phyloP scores from a whole-genome alignment of 176 grass and related monocot genomes.

The Raddia distichophylla region DNA sequence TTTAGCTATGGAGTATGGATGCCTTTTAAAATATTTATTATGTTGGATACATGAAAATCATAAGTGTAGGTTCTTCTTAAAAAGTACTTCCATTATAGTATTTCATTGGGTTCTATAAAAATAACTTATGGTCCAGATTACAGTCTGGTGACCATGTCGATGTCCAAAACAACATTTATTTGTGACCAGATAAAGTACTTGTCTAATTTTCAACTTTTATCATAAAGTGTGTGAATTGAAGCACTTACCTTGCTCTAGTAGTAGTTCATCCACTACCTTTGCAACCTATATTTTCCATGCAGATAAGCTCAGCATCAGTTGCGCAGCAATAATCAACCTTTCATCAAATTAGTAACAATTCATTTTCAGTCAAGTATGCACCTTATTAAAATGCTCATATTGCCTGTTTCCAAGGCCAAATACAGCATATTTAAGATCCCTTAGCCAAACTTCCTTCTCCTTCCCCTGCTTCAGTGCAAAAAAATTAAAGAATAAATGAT shows the following conservation, averaged over 20 bases:
- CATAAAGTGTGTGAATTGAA: slow-evolving; percentile 11
- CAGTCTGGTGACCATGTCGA: too few species aligned
- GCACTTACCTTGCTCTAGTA: slow-evolving; percentile 71
- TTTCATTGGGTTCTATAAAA: too few species aligned
- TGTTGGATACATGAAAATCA: too few species aligned
- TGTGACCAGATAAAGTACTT: background rate
- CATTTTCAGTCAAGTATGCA: slow-evolving; percentile 34
- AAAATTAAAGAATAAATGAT: slow-evolving; percentile 28
- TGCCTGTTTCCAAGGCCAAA: slow-evolving; percentile 95
- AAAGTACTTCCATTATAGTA: too few species aligned
- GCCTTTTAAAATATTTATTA: too few species aligned
- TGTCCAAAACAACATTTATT: too few species aligned
- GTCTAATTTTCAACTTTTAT: background rate
- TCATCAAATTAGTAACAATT: slow-evolving; percentile 6
- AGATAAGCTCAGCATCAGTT: slow-evolving; percentile 33
- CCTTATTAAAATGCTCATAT: slow-evolving; percentile 99
- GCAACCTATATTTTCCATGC: slow-evolving; percentile 67
- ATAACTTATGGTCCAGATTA: too few species aligned
- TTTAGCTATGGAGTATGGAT: too few species aligned
- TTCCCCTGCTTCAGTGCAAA: slow-evolving; percentile 62
- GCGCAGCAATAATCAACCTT: slow-evolving; percentile 33
- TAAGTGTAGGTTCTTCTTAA: too few species aligned
- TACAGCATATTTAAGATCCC: slow-evolving; percentile 83
- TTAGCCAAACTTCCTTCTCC: slow-evolving; percentile 68
- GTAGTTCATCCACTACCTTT: slow-evolving; percentile 73